Evolutionary conservation across 257 asterid genomes (phyloP).

Genomic region (Primulina huaijiensis): DNA sequence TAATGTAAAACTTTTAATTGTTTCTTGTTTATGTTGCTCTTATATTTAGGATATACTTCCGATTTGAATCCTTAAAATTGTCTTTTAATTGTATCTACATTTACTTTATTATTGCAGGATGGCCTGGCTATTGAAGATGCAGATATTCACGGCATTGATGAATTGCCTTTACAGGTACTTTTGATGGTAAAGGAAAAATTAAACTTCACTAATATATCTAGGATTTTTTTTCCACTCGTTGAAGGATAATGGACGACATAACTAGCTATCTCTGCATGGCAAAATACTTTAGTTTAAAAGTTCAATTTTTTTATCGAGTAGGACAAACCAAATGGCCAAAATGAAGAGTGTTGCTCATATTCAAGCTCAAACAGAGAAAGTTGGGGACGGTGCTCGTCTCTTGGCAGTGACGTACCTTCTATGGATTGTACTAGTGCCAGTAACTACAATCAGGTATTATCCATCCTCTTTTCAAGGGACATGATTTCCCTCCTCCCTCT

Average conservation of each 20-base stretch:
- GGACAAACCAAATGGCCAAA: constrained; percentile 59
- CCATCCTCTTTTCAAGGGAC: not conserved
- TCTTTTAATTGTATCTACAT: not conserved
- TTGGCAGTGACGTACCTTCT: constrained; percentile 69
- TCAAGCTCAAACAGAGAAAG: constrained; percentile 94
- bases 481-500: constrained; percentile 3
- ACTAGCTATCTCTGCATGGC: not conserved
- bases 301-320: constrained; percentile 27
- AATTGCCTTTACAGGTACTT: constrained; percentile 57
- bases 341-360: constrained; percentile 88
- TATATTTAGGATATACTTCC: not conserved
- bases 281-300: not conserved
- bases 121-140: constrained; percentile 51
- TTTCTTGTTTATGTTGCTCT: not conserved
- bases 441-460: constrained; percentile 56
- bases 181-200: constrained; percentile 14
- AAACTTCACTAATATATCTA: not conserved
- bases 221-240: not conserved
- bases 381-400: constrained; percentile 97
- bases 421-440: constrained; percentile 37
- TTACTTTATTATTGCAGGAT: constrained; percentile 47
- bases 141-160: constrained; percentile 35
- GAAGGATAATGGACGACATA: not conserved
- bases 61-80: not conserved
- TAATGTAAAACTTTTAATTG: constrained; percentile 33